Base-by-base conservation (phyloP, 805 yeast species). In the Komagataella pastoris region DNA sequence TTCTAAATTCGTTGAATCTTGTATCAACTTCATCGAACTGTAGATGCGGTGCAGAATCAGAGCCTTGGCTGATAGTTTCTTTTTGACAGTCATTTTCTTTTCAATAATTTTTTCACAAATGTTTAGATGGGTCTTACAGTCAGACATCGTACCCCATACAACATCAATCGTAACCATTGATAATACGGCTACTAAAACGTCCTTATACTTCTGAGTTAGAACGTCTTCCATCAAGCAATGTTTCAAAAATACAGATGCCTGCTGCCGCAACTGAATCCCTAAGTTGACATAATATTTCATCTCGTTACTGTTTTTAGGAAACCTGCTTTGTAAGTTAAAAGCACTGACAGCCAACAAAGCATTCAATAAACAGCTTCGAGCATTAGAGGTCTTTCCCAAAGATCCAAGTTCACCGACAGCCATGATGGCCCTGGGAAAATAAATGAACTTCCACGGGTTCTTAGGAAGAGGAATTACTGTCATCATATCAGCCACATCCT, bases 131-230 rank as follows among this genome's bases (percentile, higher is more conserved):
- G 81, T 75, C 55, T 79, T 80, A 60, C 95, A 87, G 57, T 85
- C 93, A 52, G 85, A 82, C 90, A 86, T 85, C 1, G 91, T 81
- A 2, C 96, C 96, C 88, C 95, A 85, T 14, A 87, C 90, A 50
- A 87, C 82, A 66, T 88, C 96, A 50, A 88, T 85, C 6, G 90
- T 81, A 49, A 83, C 87, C 95, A 88, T 86, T 2, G 93, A 82
- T 63, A 88, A 72, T 19, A 86, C 81, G 0, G 95, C 93, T 50
- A 88, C 85, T 24, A 88, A 64, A 3, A 87, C 85, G 61, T 88
- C 96, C 61, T 88, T 88, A 64, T 88, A 88, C 62, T 85, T 84
- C 59, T 85, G 87, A 51, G 54, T 68, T 57, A 70, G 72, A 53
- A 70, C 74, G 60, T 72, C 80, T 63, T 60, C 76, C 54, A 61